A percentile compares a stretch with the other conserved stretches of the same genome.
phyloP scores from a whole-genome alignment of 176 grass and related monocot species.

The Triticum dicoccoides region DNA sequence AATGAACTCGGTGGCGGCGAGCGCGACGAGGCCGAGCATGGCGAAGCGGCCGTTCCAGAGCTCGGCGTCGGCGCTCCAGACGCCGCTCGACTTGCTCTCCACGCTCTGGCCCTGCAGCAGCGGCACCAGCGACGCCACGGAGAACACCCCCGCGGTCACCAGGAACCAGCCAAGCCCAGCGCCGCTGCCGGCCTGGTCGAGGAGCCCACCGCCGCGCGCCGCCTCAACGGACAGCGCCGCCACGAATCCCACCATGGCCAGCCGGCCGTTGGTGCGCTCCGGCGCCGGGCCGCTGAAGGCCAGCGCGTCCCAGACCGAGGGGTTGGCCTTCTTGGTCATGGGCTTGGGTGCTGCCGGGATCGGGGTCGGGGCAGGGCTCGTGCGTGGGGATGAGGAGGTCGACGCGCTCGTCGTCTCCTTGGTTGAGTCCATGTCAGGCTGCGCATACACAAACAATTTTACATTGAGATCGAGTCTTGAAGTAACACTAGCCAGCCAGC shows the following conservation, averaged over 20 bases:
- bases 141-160: conserved; percentile 34
- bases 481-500: neutral
- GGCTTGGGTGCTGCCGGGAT: neutral
- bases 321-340: neutral
- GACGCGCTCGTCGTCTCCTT: neutral
- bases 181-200: conserved; percentile 41
- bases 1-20: conserved; percentile 76
- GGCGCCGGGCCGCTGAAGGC: conserved; percentile 65
- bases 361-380: neutral
- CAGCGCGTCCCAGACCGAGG: conserved; percentile 44
- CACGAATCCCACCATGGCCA: conserved; percentile 76
- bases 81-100: conserved; percentile 10
- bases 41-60: conserved; percentile 87
- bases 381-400: neutral
- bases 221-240: conserved; percentile 58
- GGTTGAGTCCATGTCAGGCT: neutral
- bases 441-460: neutral
- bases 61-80: conserved; percentile 68
- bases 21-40: conserved; percentile 81
- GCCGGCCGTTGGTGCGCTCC: conserved; percentile 69
- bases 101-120: conserved; percentile 55
- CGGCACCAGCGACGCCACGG: conserved; percentile 65
- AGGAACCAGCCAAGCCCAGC: conserved; percentile 48
- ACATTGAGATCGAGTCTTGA: neutral
- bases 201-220: conserved; percentile 31